These are phyloP conservation scores for Amphibolis antarctica DNA, from an alignment of 106 monocot genomes.

Conservation along the genomic window DNA sequence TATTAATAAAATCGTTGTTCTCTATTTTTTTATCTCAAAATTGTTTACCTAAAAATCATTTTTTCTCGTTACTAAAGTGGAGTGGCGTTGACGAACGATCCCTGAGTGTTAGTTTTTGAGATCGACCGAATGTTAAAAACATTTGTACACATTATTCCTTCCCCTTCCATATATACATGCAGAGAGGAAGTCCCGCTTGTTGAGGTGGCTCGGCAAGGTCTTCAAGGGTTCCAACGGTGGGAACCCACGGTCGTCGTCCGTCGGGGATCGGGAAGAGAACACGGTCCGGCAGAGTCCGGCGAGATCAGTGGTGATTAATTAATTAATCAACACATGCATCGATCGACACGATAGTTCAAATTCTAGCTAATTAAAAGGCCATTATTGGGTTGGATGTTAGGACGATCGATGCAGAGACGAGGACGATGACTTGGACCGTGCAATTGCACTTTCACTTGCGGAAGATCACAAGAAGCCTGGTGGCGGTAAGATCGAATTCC, in stretches of 20 bases:
- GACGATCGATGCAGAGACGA: constrained; percentile 55
- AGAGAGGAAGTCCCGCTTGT: constrained; percentile 55
- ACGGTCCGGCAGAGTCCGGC: constrained; percentile 47
- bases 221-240: constrained; percentile 50
- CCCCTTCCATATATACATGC: no score
- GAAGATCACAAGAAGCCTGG: constrained; percentile 55
- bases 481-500: constrained; percentile 39
- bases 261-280: constrained; percentile 52
- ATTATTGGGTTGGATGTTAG: constrained; percentile 28
- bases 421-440: constrained; percentile 83
- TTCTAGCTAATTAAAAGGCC: no score
- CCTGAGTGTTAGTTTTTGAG: no score
- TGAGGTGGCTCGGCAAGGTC: constrained; percentile 79
- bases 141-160: no score
- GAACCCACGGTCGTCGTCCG: constrained; percentile 23
- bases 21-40: no score
- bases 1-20: no score
- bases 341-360: no score
- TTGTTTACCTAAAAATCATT: no score
- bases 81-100: no score
- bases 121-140: no score
- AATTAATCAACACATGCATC: background rate
- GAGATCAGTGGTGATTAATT: constrained; percentile 40
- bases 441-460: constrained; percentile 76
- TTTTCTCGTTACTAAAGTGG: no score